phyloP scores from a whole-genome alignment of 371 early-diverging fungal species.

The Rhizomucor pusillus region DNA sequence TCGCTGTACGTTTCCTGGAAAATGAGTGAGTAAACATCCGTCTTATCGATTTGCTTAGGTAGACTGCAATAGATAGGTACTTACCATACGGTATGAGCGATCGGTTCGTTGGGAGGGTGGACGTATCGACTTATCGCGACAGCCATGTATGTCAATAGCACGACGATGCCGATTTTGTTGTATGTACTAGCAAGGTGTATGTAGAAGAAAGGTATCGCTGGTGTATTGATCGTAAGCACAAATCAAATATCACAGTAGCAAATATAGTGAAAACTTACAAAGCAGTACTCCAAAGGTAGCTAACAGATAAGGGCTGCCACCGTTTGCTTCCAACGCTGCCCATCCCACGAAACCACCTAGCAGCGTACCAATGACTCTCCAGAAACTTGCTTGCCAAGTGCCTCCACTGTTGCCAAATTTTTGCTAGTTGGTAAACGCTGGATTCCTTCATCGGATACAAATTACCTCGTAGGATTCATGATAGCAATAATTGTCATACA shows the following conservation, averaged over 20 bases:
- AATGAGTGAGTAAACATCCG: background rate
- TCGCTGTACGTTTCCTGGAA: conserved; percentile 48
- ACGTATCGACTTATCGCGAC: conserved; percentile 41
- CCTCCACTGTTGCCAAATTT: conserved; percentile 38
- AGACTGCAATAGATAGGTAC: background rate
- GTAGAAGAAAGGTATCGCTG: conserved; percentile 47
- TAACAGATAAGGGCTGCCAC: conserved; percentile 49
- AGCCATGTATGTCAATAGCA: conserved; percentile 39
- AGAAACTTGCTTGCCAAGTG: conserved; percentile 48
- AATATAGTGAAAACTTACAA: conserved; percentile 28
- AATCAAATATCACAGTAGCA: background rate
- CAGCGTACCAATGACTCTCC: conserved; percentile 57
- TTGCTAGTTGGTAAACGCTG: background rate
- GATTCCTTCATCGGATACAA: background rate
- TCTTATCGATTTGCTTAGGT: no score
- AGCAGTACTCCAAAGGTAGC: conserved; percentile 52
- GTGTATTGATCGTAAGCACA: background rate
- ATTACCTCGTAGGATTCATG: conserved; percentile 56
- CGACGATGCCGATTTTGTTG: conserved; percentile 46
- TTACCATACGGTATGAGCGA: conserved; percentile 44
- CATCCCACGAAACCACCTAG: conserved; percentile 51
- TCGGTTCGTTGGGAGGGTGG: conserved; percentile 29
- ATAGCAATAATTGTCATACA: conserved; percentile 59
- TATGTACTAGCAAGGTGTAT: conserved; percentile 44
- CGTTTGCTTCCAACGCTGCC: conserved; percentile 46